phyloP scores from a whole-genome alignment of 1,284 basidiomycete species.

The Xerocomus amazonicus region DNA sequence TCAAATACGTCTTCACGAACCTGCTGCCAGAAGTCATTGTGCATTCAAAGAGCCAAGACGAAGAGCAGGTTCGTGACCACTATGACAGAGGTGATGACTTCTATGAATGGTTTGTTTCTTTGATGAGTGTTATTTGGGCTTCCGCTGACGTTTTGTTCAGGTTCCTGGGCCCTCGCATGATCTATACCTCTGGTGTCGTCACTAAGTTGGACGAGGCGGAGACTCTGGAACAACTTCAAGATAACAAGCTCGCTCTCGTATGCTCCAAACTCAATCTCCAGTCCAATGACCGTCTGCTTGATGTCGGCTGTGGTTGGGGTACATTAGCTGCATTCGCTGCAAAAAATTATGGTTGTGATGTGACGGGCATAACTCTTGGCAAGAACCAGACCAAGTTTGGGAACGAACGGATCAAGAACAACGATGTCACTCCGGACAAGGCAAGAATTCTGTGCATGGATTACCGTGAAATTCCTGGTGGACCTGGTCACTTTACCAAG shows the following conservation, averaged over 20 bases:
- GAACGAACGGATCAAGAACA: conserved; percentile 81
- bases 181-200: conserved; percentile 95
- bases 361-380: conserved; percentile 92
- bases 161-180: conserved; percentile 95
- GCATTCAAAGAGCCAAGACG: conserved; percentile 89
- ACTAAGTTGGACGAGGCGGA: conserved; percentile 73
- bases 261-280: conserved; percentile 93
- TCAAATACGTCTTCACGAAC: conserved; percentile 90
- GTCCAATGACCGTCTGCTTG: conserved; percentile 80
- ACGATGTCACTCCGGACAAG: conserved; percentile 73
- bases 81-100: conserved; percentile 98
- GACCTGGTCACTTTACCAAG: conserved; percentile 83
- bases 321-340: conserved; percentile 93
- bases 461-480: conserved; percentile 88
- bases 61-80: conserved; percentile 94
- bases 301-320: conserved; percentile 98
- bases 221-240: conserved; percentile 94
- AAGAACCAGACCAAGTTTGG: conserved; percentile 93
- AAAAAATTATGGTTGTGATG: conserved; percentile 95
- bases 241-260: conserved; percentile 95
- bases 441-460: conserved; percentile 94
- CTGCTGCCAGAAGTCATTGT: conserved; percentile 91
- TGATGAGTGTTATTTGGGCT: not conserved
- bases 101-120: conserved; percentile 66
- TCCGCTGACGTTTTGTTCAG: conserved; percentile 30